Percentiles rank a stretch among this genome's conserved stretches.
phyloP scores from a whole-genome alignment of 257 asterid species.

The Avicennia marina region DNA sequence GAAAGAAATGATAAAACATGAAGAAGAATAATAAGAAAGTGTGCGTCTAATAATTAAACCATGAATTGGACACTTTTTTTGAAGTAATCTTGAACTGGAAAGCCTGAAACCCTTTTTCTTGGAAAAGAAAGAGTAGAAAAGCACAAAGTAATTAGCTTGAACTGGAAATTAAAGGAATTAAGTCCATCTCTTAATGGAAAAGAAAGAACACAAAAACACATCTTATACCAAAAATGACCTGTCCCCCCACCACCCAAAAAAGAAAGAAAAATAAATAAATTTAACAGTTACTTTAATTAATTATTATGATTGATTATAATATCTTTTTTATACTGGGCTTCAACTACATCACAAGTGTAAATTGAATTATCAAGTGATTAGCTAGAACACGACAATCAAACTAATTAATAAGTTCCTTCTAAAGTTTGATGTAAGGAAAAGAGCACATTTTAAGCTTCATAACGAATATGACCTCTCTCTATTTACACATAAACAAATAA shows the following conservation, averaged over 20 bases:
- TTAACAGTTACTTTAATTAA: too few species aligned
- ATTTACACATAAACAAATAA: too few species aligned
- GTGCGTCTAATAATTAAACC: slow-evolving; percentile 4
- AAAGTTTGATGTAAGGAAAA: too few species aligned
- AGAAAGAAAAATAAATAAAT: background rate
- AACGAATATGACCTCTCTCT: too few species aligned
- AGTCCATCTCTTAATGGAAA: background rate
- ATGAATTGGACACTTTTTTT: slow-evolving; percentile 21
- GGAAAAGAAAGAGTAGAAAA: slow-evolving; percentile 1
- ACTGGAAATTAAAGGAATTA: slow-evolving; percentile 34
- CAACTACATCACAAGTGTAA: too few species aligned
- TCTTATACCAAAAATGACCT: slow-evolving; percentile 2
- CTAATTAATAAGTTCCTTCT: too few species aligned
- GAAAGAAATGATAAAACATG: too few species aligned
- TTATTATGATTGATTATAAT: too few species aligned
- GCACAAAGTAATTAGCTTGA: slow-evolving; percentile 1
- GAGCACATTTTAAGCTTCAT: too few species aligned
- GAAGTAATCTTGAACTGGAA: slow-evolving; percentile 36
- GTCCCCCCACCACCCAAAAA: background rate
- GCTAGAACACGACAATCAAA: too few species aligned
- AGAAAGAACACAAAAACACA: background rate
- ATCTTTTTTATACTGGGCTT: too few species aligned
- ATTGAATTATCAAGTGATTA: too few species aligned
- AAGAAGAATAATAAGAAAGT: background rate
- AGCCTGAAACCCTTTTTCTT: slow-evolving; percentile 13